phyloP scores from a whole-genome alignment of 306 rosid species.

The Prosopis cineraria region DNA sequence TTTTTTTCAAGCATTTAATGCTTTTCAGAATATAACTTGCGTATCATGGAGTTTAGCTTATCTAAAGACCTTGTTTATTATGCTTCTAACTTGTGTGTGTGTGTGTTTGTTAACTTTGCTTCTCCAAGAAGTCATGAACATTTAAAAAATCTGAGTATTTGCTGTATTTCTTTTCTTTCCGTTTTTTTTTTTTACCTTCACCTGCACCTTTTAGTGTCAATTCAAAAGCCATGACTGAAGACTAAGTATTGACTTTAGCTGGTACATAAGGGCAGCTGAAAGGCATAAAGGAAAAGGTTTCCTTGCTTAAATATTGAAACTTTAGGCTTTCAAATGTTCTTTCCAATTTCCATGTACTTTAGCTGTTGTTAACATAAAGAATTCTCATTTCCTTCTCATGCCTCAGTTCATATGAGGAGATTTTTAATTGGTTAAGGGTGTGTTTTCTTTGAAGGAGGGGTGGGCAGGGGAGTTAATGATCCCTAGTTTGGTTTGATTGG shows the following conservation, averaged over 20 bases:
- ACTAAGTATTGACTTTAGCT: background rate
- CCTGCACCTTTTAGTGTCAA: background rate
- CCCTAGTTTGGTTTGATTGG: no score
- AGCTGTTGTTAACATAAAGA: background rate
- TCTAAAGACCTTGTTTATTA: background rate
- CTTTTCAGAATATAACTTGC: background rate
- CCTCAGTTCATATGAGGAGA: background rate
- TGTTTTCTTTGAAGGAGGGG: no score
- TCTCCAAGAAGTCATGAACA: background rate
- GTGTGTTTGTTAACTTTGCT: background rate
- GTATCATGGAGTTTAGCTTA: background rate
- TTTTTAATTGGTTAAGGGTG: background rate
- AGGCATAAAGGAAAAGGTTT: background rate
- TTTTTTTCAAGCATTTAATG: background rate
- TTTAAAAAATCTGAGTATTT: background rate
- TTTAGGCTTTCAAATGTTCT: background rate
- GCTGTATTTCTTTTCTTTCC: no score
- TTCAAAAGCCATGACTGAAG: background rate
- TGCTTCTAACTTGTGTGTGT: background rate
- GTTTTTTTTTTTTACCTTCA: background rate
- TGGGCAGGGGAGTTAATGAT: no score
- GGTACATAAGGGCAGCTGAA: background rate
- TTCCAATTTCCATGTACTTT: background rate
- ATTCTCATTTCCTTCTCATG: background rate
- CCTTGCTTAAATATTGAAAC: background rate